A percentile compares a stretch with the other conserved stretches of the same genome.
Evolutionary conservation across 768 basidiomycete species (phyloP).

Genomic region (Agaricus bisporus): DNA sequence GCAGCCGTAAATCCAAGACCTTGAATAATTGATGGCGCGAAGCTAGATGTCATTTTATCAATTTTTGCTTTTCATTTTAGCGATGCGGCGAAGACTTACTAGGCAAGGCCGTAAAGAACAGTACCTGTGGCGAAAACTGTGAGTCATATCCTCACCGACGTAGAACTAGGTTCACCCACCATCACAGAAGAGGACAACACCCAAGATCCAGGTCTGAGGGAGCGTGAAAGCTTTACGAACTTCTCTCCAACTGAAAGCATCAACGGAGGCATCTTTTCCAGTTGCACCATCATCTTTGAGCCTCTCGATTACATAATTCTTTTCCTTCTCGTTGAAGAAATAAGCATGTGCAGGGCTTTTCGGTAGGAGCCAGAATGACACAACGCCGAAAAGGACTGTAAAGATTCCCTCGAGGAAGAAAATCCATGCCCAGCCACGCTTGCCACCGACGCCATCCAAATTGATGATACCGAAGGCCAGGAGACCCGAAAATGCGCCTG

Average conservation of each 20-base stretch:
- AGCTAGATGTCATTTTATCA: constrained; percentile 28
- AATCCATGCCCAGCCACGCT: constrained; percentile 65
- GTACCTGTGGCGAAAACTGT: constrained; percentile 22
- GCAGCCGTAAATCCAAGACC: constrained; percentile 50
- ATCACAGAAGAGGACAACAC: constrained; percentile 44
- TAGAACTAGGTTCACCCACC: constrained; percentile 25
- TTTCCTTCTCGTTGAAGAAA: constrained; percentile 49
- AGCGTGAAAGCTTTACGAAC: constrained; percentile 40
- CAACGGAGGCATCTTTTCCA: constrained; percentile 25
- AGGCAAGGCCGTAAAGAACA: constrained; percentile 42
- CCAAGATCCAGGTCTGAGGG: constrained; percentile 50
- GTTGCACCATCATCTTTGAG: constrained; percentile 37
- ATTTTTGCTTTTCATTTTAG: too few relatives aligned
- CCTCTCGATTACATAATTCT: constrained; percentile 34
- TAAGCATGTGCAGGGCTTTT: constrained; percentile 28
- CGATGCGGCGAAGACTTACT: constrained; percentile 26
- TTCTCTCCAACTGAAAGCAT: constrained; percentile 54
- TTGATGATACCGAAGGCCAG: constrained; percentile 61
- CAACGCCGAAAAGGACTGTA: constrained; percentile 50
- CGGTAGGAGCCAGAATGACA: constrained; percentile 41
- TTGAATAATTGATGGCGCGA: constrained; percentile 67
- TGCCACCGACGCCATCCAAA: constrained; percentile 49
- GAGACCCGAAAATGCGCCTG: constrained; percentile 65
- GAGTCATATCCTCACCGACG: background rate
- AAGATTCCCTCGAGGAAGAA: constrained; percentile 65